Conservation (phyloP, 805 yeast species). For the Pichia ethanolica region DNA sequence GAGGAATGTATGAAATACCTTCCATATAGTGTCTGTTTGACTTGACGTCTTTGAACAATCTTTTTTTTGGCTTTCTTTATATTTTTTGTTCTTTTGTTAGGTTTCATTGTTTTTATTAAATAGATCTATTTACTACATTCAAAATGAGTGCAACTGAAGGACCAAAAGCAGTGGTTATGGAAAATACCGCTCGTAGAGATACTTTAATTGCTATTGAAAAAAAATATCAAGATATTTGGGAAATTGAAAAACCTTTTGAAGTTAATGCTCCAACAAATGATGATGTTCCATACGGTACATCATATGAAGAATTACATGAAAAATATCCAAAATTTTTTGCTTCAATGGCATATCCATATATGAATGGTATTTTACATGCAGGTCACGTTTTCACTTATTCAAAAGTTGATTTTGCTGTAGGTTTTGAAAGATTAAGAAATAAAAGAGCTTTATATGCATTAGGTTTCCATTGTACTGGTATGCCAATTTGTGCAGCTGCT, state of each 20-base stretch:
- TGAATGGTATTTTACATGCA: slow-evolving; percentile 97
- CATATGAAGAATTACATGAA: slow-evolving; percentile 62
- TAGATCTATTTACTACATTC: no score
- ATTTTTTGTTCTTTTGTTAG: no score
- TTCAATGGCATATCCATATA: slow-evolving; percentile 97
- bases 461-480: slow-evolving; percentile 99
- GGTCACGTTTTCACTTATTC: slow-evolving; percentile 96
- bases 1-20: no score
- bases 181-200: slow-evolving; percentile 86
- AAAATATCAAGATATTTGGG: slow-evolving; percentile 83
- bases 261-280: slow-evolving; percentile 77
- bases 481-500: slow-evolving; percentile 95
- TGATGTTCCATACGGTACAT: slow-evolving; percentile 49
- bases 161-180: slow-evolving; percentile 33
- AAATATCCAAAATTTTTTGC: slow-evolving; percentile 82
- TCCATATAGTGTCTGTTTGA: no score
- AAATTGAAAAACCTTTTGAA: slow-evolving; percentile 78
- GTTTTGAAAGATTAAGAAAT: slow-evolving; percentile 93
- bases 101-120: no score
- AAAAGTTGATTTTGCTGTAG: slow-evolving; percentile 85
- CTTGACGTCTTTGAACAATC: no score
- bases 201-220: slow-evolving; percentile 81
- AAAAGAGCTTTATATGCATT: slow-evolving; percentile 88
- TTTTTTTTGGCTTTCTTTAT: no score
- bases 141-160: slow-evolving; percentile 13